Evolutionary conservation across 768 basidiomycete genomes (phyloP).

Genomic region (Collybiopsis luxurians): DNA sequence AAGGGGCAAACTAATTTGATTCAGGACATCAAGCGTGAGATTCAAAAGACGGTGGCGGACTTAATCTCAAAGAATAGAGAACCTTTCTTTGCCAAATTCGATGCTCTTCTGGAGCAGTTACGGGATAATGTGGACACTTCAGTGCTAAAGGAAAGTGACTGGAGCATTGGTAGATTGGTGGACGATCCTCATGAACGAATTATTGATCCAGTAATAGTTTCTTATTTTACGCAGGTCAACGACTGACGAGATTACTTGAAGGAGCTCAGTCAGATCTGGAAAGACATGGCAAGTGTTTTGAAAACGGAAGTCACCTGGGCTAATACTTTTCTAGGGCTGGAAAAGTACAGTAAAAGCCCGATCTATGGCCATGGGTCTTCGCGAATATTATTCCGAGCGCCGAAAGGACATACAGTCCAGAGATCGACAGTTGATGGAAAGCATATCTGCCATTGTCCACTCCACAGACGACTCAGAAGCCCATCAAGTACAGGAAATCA

Average conservation of each 20-base stretch:
- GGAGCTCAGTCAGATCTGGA: slow-evolving; percentile 12
- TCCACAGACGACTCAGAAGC: neutral
- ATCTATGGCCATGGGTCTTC: slow-evolving; percentile 16
- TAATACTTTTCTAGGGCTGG: slow-evolving; percentile 15
- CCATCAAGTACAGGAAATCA: neutral
- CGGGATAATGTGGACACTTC: no score
- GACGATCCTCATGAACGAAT: no score
- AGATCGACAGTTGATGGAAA: neutral
- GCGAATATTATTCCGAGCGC: slow-evolving; percentile 15
- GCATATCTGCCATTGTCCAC: neutral
- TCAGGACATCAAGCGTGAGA: no score
- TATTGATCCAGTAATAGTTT: no score
- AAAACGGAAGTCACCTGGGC: neutral
- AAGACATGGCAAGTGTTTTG: neutral
- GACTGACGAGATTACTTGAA: neutral
- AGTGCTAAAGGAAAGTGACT: no score
- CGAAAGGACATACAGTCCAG: neutral
- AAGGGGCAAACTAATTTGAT: no score
- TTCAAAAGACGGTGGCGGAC: no score
- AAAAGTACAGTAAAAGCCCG: slow-evolving; percentile 19
- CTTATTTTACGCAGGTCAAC: no score
- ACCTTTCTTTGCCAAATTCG: no score
- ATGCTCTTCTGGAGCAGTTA: no score
- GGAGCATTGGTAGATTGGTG: no score
- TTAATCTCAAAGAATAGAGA: no score